Percentiles rank a stretch among this genome's conserved stretches.
Conservation (phyloP, 345 rosid genomes). For the Syzygium grande region DNA sequence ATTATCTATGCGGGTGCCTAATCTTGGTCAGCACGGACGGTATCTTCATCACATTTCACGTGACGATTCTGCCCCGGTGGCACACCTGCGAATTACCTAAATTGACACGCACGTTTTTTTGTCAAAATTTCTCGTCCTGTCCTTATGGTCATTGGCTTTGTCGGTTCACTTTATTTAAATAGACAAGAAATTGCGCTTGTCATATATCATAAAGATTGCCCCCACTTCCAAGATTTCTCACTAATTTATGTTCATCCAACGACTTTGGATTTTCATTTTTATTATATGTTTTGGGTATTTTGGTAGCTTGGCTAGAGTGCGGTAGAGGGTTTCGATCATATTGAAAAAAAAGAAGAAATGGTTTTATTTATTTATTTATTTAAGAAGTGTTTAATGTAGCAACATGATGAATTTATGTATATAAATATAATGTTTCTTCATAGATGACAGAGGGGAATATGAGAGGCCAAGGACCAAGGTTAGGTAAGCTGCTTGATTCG, state of each 20-base stretch:
- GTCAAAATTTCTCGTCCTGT: neutral
- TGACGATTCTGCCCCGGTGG: neutral
- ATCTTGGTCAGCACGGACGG: conserved; percentile 1
- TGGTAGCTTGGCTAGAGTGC: neutral
- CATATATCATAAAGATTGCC: neutral
- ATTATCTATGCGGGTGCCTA: neutral
- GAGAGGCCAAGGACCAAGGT: neutral
- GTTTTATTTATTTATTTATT: neutral
- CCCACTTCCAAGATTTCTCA: neutral
- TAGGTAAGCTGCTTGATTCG: conserved; percentile 7
- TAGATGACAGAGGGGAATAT: neutral
- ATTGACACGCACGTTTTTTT: neutral
- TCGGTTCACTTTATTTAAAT: neutral
- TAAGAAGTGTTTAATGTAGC: neutral
- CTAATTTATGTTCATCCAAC: conserved; percentile 1
- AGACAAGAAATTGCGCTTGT: neutral
- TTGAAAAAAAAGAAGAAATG: neutral
- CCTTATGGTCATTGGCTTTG: neutral
- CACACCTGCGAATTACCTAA: neutral
- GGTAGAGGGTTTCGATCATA: neutral
- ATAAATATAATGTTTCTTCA: neutral
- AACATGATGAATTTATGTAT: neutral
- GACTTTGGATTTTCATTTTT: neutral
- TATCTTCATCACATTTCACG: neutral
- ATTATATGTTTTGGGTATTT: neutral